phyloP scores from a whole-genome alignment of 331 rosid species.

The Acacia concinna region DNA sequence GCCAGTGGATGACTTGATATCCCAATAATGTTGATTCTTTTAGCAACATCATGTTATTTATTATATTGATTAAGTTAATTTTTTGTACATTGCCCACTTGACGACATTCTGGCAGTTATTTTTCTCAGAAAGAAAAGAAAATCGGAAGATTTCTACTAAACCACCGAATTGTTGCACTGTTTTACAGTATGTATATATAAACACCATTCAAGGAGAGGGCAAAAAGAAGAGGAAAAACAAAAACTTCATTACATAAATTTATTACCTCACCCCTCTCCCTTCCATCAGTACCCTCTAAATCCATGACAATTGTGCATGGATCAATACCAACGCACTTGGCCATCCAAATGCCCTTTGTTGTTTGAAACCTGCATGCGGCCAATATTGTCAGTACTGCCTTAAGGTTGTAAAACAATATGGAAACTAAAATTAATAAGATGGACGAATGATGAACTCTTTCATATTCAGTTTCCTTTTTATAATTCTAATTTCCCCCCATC shows the following conservation, averaged over 20 bases:
- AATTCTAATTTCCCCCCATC: background rate
- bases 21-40: background rate
- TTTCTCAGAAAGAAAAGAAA: background rate
- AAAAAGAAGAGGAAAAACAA: slow-evolving; percentile 3
- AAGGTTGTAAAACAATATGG: background rate
- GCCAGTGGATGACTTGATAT: background rate
- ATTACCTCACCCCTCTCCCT: slow-evolving; percentile 97
- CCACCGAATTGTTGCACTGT: background rate
- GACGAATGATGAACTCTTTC: background rate
- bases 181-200: background rate
- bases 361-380: slow-evolving; percentile 63
- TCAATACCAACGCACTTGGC: slow-evolving; percentile 80
- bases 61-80: background rate
- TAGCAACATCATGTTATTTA: background rate
- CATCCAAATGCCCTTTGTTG: slow-evolving; percentile 96
- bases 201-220: background rate
- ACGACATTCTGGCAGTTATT: background rate
- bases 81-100: background rate
- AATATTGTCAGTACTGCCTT: slow-evolving; percentile 12
- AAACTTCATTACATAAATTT: slow-evolving; percentile 6
- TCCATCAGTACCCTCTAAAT: slow-evolving; percentile 99
- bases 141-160: background rate
- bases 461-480: background rate
- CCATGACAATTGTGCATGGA: slow-evolving; percentile 92
- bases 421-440: background rate